phyloP scores from a whole-genome alignment of 345 rosid species.

The Rhodamnia rubescens region DNA sequence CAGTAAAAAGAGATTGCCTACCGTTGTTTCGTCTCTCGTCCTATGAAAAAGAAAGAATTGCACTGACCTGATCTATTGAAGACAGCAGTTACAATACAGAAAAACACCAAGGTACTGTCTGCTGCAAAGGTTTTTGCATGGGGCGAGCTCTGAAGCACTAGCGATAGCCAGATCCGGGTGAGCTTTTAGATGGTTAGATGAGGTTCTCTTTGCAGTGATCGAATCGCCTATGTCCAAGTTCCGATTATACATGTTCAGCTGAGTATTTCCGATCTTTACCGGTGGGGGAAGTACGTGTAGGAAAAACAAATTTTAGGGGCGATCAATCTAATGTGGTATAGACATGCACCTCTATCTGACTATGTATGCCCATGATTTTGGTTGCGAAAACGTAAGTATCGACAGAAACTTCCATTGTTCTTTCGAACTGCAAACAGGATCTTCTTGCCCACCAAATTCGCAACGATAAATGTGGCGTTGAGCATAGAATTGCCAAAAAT shows the following conservation, averaged over 20 bases:
- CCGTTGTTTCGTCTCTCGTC: not conserved
- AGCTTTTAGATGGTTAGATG: not conserved
- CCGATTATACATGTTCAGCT: not conserved
- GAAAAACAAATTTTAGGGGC: not conserved
- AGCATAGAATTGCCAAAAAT: not conserved
- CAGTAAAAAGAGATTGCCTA: not conserved
- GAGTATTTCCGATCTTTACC: not conserved
- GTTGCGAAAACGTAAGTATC: not conserved
- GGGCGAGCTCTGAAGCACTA: not conserved
- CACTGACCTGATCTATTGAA: not conserved
- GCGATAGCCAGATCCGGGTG: not conserved
- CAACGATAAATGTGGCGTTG: not conserved
- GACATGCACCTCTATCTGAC: too few relatives aligned
- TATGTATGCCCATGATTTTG: not conserved
- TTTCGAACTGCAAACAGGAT: not conserved
- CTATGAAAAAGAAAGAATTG: not conserved
- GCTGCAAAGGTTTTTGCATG: not conserved
- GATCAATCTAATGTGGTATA: not conserved
- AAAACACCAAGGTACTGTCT: not conserved
- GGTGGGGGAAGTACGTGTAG: not conserved
- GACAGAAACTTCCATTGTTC: not conserved
- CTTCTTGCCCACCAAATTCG: not conserved
- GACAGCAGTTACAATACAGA: not conserved
- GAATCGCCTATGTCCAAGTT: not conserved
- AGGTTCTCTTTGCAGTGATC: not conserved